These are phyloP conservation scores for Eimeria praecox DNA, from an alignment of 169 alveolate species.

Conservation along the genomic window DNA sequence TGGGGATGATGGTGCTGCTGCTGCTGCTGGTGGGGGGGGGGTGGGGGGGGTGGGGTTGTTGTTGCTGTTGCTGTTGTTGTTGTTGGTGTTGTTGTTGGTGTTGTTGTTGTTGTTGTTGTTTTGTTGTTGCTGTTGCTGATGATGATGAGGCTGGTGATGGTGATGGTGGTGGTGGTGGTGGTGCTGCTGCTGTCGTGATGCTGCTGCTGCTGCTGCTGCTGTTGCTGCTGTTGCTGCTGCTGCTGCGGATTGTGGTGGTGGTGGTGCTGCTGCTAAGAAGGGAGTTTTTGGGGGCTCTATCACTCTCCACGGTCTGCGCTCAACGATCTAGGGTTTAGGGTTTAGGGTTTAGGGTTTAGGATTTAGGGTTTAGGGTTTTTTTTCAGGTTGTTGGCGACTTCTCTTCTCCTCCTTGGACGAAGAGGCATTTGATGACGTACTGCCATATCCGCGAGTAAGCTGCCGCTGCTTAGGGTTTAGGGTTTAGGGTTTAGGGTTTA, in stretches of 20 bases:
- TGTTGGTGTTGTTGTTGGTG: too few species aligned
- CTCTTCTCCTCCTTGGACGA: slow-evolving; percentile 77
- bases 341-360: neutral
- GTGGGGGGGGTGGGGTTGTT: too few species aligned
- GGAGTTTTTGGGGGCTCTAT: neutral
- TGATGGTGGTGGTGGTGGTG: neutral
- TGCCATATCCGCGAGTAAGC: slow-evolving; percentile 70
- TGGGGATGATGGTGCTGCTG: too few species aligned
- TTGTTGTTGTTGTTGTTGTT: too few species aligned
- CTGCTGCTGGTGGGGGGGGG: too few species aligned
- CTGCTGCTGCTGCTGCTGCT: too few species aligned
- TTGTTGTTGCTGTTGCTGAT: too few species aligned
- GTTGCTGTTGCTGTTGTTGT: too few species aligned
- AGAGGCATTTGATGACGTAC: slow-evolving; percentile 64
- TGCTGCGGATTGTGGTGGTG: neutral
- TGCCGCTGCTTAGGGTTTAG: neutral
- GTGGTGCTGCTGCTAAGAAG: neutral
- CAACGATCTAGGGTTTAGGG: neutral
- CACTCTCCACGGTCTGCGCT: too few species aligned
- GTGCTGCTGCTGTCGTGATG: too few species aligned
- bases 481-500: neutral
- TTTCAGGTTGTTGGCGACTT: slow-evolving; percentile 67
- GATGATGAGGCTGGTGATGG: too few species aligned
- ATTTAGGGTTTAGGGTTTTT: neutral
- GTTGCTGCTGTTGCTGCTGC: neutral